Base-by-base conservation (phyloP, 495 filamentous ascomycete genomes). In the Neurospora tetrasperma region DNA sequence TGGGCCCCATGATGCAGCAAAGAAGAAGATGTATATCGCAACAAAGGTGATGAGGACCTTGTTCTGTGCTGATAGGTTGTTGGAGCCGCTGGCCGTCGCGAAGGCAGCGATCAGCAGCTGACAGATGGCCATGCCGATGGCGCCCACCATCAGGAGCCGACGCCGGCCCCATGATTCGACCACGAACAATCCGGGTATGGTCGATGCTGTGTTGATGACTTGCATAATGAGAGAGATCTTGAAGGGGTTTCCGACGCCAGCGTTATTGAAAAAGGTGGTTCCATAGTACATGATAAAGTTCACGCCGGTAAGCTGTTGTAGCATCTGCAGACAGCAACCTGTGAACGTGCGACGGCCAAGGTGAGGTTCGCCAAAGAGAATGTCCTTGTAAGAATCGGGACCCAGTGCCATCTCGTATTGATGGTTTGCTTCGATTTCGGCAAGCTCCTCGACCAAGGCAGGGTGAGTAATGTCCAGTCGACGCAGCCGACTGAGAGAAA, bases 371-470 rank as follows among this genome's bases (percentile, higher is more conserved):
- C 90, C 90, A 16, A 86, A 83, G 73, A 94, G 82, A 74, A 92
- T 88, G 75, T 97, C 93, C 40, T 87, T 78, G 81, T 94, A 97
- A 27, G 87, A 87, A 43, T 92, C 88, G 42, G 89, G 87, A 8
- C 92, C 92, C n/a, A 95, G 82, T 41, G 87, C 86, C 74, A 93
- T 81, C 81, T 97, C 94, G 79, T 93, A 95, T 75, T 95, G 91
- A 83, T 97, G 91, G 81, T 95, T 96, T 66, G 93, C 93, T 77
- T 93, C 88, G 81, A 97, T 95, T 81, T 97, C 94, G 40, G 91
- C 87, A 35, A 97, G 86, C 77, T 97, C 94, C 71, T 90, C 89
- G 76, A 93, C 80, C 54, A 97, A 80, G 46, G 90, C 88, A 0
- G 91, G 89, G 78, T 94, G 90, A 23, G 92, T 91, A 48, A 90